phyloP scores from a whole-genome alignment of 305 asterid species.

The Solanum chacoense region DNA sequence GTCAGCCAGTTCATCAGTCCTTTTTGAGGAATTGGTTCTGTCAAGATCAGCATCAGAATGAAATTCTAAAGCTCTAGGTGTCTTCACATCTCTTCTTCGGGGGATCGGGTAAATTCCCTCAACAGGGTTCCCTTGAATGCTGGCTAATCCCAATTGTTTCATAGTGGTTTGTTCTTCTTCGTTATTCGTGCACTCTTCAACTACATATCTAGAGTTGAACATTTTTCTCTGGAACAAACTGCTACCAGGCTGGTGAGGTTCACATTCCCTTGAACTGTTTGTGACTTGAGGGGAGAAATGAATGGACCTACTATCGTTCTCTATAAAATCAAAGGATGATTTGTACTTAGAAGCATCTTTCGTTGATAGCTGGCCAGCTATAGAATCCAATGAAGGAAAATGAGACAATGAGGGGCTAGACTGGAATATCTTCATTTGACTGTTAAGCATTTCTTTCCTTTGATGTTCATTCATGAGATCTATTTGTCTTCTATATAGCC shows the following conservation, averaged over 20 bases:
- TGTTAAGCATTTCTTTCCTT: neutral
- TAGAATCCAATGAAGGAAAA: slow-evolving; percentile 14
- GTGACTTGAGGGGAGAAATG: slow-evolving; percentile 7
- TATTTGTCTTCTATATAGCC: slow-evolving; percentile 7
- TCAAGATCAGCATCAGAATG: slow-evolving; percentile 10
- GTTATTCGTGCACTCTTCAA: slow-evolving; percentile 2
- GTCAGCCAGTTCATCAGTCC: slow-evolving; percentile 16
- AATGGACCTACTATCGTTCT: slow-evolving; percentile 3
- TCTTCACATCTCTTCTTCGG: slow-evolving; percentile 11
- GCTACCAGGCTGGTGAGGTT: slow-evolving; percentile 2
- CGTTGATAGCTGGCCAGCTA: slow-evolving; percentile 9
- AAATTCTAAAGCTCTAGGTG: neutral
- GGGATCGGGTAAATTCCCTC: neutral
- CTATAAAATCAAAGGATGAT: slow-evolving; percentile 8
- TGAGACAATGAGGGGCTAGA: slow-evolving; percentile 3
- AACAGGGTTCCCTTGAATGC: neutral
- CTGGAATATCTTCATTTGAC: neutral
- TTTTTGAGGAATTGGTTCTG: slow-evolving; percentile 5
- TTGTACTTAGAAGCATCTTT: slow-evolving; percentile 6
- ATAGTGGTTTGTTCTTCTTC: slow-evolving; percentile 1
- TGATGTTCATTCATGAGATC: slow-evolving; percentile 8
- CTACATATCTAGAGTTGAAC: slow-evolving; percentile 18
- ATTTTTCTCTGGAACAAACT: slow-evolving; percentile 10
- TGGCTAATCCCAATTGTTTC: neutral
- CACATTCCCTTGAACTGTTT: slow-evolving; percentile 3